Evolutionary conservation across 1,139 yeast genomes (phyloP), one percentile per base, ranked within the genome.

Genomic region (Debaryomyces sp.): DNA sequence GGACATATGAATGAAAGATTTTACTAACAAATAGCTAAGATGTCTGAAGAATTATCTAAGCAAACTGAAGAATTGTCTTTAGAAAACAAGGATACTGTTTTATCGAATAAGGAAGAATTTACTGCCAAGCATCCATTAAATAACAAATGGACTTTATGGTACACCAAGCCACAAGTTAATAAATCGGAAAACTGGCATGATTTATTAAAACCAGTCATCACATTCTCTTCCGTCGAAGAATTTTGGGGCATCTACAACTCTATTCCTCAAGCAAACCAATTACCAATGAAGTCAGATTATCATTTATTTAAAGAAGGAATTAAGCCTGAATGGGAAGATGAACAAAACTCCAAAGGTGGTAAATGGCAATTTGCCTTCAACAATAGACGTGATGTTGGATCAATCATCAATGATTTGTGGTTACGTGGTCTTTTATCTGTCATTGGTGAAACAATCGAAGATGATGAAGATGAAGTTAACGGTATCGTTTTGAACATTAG

Each of bases 241-340:
- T 94, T 94, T 76, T 94, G 99, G 99, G 99, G 99, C 24, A 88
- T 92, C 57, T 89, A 85, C 78, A 94, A 94, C 73, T 88, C 96
- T 47, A 87, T 94, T 61, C 98, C 99, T 56, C 85, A 85, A 61
- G 97, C 97, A 48, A 83, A 85, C 58, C 97, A 91, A 67, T 81
- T 94, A 65, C 98, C 98, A 56, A 70, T 87, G 61, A 89, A 87
- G 71, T 89, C 97, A 12, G 99, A 95, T 71, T 94, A 94, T 75
- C 97, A 95, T 68, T 83, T 94, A 66, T 94, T 95, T 79, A 89
- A 94, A 74, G 89, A 88, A 66, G 97, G 94, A 49, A 85, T 95
- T 62, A 88, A 91, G 70, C 99, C 99, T 49, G 98, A 94, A 77
- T 94, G 99, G 99, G 99, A 94, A 78, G 98, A 94, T 71, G 78